Evolutionary conservation across 805 yeast genomes (phyloP).

Genomic region (Candida berthetii): DNA sequence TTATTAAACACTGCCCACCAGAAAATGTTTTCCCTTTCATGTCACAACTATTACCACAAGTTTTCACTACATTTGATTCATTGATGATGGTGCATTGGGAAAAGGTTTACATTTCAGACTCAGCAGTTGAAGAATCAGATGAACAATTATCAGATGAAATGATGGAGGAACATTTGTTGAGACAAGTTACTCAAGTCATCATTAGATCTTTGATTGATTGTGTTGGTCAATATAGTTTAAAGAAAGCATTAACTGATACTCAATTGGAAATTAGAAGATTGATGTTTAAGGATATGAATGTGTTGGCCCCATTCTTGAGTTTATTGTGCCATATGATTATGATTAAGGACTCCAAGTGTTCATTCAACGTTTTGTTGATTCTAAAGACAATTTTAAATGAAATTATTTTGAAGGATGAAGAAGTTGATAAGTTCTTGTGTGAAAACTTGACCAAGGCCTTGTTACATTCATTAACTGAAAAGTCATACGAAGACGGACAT

Average conservation of each 20-base stretch:
- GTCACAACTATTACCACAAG: conserved; percentile 71
- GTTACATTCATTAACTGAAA: conserved; percentile 60
- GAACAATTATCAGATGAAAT: conserved; percentile 91
- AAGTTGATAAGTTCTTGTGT: conserved; percentile 58
- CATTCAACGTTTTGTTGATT: conserved; percentile 82
- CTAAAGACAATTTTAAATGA: conserved; percentile 69
- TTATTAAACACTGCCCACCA: conserved; percentile 83
- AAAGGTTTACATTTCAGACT: conserved; percentile 41
- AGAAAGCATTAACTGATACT: conserved; percentile 40
- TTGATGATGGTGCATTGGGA: conserved; percentile 77
- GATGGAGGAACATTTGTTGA: conserved; percentile 92
- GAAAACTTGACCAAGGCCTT: conserved; percentile 67
- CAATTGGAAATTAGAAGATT: conserved; percentile 61
- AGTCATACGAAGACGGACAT: conserved; percentile 79
- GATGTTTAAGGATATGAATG: conserved; percentile 55
- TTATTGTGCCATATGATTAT: conserved; percentile 70
- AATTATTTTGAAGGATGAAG: conserved; percentile 61
- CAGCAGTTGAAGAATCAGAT: conserved; percentile 42
- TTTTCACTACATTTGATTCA: conserved; percentile 65
- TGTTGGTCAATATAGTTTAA: conserved; percentile 65
- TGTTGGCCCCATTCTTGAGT: conserved; percentile 74
- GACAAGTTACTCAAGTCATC: conserved; percentile 90
- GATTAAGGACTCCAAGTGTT: conserved; percentile 87
- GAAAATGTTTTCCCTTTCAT: conserved; percentile 62
- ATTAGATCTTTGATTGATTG: conserved; percentile 83